Evolutionary conservation across 176 grass and related monocot genomes (phyloP).

Genomic region (Raddia guianensis): DNA sequence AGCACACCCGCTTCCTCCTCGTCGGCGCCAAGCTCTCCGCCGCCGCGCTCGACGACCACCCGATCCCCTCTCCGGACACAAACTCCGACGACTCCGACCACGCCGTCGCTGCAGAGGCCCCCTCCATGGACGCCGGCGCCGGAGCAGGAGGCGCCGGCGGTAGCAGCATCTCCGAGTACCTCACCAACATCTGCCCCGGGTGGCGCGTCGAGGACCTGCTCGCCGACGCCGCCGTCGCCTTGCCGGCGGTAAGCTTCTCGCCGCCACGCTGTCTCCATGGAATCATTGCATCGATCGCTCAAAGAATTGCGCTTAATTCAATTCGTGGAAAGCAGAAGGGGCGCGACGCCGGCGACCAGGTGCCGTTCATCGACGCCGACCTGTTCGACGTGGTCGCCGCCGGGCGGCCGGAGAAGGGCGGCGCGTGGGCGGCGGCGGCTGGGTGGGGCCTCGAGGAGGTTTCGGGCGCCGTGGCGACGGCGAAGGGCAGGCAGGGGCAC

Average conservation of each 20-base stretch:
- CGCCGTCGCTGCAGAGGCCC: background rate
- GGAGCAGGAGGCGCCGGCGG: background rate
- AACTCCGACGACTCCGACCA: background rate
- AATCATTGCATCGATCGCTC: background rate
- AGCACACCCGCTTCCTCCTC: slow-evolving; percentile 92
- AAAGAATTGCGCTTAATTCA: background rate
- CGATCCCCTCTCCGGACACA: slow-evolving; percentile 22
- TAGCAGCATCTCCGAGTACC: slow-evolving; percentile 89
- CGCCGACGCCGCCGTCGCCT: slow-evolving; percentile 44
- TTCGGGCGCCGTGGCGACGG: slow-evolving; percentile 18
- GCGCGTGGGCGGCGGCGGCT: slow-evolving; percentile 18
- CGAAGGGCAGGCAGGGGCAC: slow-evolving; percentile 29
- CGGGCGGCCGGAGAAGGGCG: slow-evolving; percentile 31
- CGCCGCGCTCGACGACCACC: slow-evolving; percentile 25
- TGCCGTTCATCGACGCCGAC: slow-evolving; percentile 67
- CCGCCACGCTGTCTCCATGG: background rate
- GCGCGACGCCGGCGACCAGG: slow-evolving; percentile 36
- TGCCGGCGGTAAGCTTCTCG: slow-evolving; percentile 36
- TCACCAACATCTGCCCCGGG: slow-evolving; percentile 84
- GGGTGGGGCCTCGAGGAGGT: slow-evolving; percentile 34
- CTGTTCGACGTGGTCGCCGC: slow-evolving; percentile 55
- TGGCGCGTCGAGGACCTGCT: slow-evolving; percentile 91
- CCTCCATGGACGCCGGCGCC: background rate
- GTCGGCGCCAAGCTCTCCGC: slow-evolving; percentile 69
- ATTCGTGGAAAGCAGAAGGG: slow-evolving; percentile 28